Conservation (phyloP, 2,329 filamentous ascomycete species). For the Zalaria sp. region DNA sequence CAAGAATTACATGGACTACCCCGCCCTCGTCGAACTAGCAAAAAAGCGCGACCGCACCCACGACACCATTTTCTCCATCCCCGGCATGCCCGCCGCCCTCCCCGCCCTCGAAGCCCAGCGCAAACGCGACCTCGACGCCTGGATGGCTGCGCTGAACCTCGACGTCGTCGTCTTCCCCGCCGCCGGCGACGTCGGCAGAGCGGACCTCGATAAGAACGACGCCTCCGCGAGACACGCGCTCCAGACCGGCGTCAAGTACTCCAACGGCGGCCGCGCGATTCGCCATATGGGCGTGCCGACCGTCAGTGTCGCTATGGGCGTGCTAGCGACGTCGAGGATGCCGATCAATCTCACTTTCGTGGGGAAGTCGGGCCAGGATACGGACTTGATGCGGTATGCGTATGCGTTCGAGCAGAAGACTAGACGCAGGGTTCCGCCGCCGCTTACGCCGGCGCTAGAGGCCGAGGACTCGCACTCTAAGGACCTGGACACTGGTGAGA, state of each 20-base stretch:
- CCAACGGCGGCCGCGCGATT: slow-evolving; percentile 39
- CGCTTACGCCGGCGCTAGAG: slow-evolving; percentile 11
- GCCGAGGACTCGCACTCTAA: slow-evolving; percentile 6
- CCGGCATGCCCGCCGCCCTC: slow-evolving; percentile 28
- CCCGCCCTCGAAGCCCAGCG: slow-evolving; percentile 33
- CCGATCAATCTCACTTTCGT: slow-evolving; percentile 41
- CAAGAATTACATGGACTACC: slow-evolving; percentile 26
- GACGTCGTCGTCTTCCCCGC: slow-evolving; percentile 37
- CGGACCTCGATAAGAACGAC: slow-evolving; percentile 30
- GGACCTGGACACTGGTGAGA: no score
- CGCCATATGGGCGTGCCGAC: slow-evolving; percentile 42
- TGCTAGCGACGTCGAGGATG: slow-evolving; percentile 31
- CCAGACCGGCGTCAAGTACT: slow-evolving; percentile 39
- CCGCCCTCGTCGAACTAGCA: slow-evolving; percentile 16
- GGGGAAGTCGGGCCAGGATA: slow-evolving; percentile 34
- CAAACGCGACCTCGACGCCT: slow-evolving; percentile 36
- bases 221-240: slow-evolving; percentile 23
- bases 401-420: slow-evolving; percentile 7
- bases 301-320: slow-evolving; percentile 39
- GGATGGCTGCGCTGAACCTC: slow-evolving; percentile 28
- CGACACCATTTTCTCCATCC: slow-evolving; percentile 25
- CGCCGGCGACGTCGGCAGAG: slow-evolving; percentile 34
- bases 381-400: slow-evolving; percentile 14
- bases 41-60: slow-evolving; percentile 11
- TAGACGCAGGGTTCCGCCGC: slow-evolving; percentile 10